These are phyloP conservation scores for Xylariales sp. DNA, from an alignment of 2,329 filamentous ascomycete genomes.

Conservation along the genomic window DNA sequence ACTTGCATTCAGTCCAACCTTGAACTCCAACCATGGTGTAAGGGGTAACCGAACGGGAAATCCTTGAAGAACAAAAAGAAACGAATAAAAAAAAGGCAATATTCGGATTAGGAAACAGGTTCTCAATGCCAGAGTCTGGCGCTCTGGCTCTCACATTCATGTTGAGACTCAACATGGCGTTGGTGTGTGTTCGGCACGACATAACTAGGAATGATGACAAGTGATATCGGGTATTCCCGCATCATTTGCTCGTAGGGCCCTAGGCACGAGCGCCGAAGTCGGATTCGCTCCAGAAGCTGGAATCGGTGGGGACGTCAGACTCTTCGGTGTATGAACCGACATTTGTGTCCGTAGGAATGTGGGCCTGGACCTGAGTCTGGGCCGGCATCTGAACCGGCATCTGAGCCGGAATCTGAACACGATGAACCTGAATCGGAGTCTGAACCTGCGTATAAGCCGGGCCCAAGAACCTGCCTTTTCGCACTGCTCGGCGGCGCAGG, in stretches of 20 bases:
- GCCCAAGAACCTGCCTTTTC: conserved; percentile 2
- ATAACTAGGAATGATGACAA: background rate
- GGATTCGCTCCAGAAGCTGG: conserved; percentile 23
- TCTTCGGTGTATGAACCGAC: background rate
- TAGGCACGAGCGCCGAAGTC: background rate
- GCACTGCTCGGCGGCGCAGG: conserved; percentile 12
- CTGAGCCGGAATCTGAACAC: too few relatives aligned
- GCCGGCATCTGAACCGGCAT: background rate
- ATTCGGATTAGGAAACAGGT: background rate
- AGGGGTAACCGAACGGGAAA: background rate
- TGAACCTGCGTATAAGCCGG: background rate
- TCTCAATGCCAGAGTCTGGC: background rate
- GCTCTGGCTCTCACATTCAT: background rate
- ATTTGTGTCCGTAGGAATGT: background rate
- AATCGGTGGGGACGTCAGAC: conserved; percentile 14
- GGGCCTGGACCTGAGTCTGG: background rate
- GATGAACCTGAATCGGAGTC: background rate
- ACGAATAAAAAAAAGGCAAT: background rate
- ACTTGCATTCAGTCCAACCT: background rate
- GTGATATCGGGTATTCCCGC: background rate
- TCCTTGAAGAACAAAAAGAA: too few relatives aligned
- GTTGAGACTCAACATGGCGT: background rate
- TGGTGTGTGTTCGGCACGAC: background rate
- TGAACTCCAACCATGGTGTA: background rate
- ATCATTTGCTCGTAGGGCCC: background rate